Evolutionary conservation across 768 basidiomycete species (phyloP).

Genomic region (Postia placenta): DNA sequence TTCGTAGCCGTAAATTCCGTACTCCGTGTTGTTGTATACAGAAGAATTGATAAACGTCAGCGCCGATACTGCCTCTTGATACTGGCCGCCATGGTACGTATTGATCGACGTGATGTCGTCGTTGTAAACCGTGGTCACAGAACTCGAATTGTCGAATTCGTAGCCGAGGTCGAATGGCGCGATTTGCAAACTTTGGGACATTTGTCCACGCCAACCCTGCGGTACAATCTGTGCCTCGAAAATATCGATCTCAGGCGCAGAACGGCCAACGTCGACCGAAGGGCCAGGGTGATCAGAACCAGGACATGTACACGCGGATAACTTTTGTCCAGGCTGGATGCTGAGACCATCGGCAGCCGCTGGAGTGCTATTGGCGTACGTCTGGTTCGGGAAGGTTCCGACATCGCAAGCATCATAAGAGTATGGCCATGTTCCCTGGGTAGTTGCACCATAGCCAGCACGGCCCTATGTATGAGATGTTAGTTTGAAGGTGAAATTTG

Average conservation of each 20-base stretch:
- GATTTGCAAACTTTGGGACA: slow-evolving; percentile 76
- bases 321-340: slow-evolving; percentile 78
- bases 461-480: slow-evolving; percentile 37
- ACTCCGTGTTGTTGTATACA: slow-evolving; percentile 51
- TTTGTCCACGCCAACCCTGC: slow-evolving; percentile 45
- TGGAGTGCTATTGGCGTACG: slow-evolving; percentile 52
- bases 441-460: slow-evolving; percentile 86
- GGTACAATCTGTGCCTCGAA: slow-evolving; percentile 76
- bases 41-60: slow-evolving; percentile 47
- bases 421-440: slow-evolving; percentile 81
- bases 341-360: slow-evolving; percentile 54
- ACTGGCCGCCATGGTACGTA: slow-evolving; percentile 60
- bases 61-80: slow-evolving; percentile 73
- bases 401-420: slow-evolving; percentile 81
- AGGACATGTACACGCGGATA: slow-evolving; percentile 85
- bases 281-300: slow-evolving; percentile 89
- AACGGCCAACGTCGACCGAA: slow-evolving; percentile 51
- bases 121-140: slow-evolving; percentile 51
- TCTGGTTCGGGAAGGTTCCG: slow-evolving; percentile 84
- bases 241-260: slow-evolving; percentile 91
- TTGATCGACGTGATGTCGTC: slow-evolving; percentile 48
- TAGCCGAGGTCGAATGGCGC: slow-evolving; percentile 77
- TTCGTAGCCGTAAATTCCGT: slow-evolving; percentile 68
- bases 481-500: slow-evolving; percentile 1
- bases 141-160: slow-evolving; percentile 46